These are phyloP conservation scores for Pichia deserticola DNA, from an alignment of 805 yeast species.

Conservation along the genomic window DNA sequence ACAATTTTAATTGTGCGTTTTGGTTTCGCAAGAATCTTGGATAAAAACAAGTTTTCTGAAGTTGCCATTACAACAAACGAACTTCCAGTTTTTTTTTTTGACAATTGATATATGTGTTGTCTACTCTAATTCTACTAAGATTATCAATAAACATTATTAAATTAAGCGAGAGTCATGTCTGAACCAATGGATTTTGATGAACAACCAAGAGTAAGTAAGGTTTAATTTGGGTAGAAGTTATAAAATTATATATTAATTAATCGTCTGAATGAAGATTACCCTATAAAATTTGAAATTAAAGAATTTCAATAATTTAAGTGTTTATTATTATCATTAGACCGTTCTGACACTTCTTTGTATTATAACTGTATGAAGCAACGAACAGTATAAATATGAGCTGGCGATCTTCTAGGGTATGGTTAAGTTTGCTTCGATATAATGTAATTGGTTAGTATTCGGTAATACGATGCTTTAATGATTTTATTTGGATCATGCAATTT, in stretches of 20 bases:
- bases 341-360: not conserved
- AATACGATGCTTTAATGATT: not conserved
- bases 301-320: too few relatives aligned
- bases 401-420: not conserved
- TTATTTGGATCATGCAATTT: not conserved
- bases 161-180: slow-evolving; percentile 29
- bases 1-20: too few relatives aligned
- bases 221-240: not conserved
- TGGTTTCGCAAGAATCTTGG: too few relatives aligned
- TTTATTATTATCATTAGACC: not conserved
- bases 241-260: too few relatives aligned
- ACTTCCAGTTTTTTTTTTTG: too few relatives aligned
- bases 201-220: slow-evolving; percentile 42
- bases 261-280: too few relatives aligned
- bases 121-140: too few relatives aligned
- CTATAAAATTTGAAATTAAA: too few relatives aligned
- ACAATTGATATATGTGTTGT: too few relatives aligned
- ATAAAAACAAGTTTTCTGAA: too few relatives aligned
- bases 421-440: not conserved
- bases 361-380: not conserved
- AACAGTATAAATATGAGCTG: not conserved
- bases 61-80: too few relatives aligned
- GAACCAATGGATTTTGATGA: slow-evolving; percentile 60
- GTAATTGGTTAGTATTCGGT: slow-evolving; percentile 1
- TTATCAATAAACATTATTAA: too few relatives aligned